Percentiles rank a stretch among this genome's conserved stretches.
Evolutionary conservation across 257 asterid species (phyloP).

Genomic region (Eucommia ulmoides): DNA sequence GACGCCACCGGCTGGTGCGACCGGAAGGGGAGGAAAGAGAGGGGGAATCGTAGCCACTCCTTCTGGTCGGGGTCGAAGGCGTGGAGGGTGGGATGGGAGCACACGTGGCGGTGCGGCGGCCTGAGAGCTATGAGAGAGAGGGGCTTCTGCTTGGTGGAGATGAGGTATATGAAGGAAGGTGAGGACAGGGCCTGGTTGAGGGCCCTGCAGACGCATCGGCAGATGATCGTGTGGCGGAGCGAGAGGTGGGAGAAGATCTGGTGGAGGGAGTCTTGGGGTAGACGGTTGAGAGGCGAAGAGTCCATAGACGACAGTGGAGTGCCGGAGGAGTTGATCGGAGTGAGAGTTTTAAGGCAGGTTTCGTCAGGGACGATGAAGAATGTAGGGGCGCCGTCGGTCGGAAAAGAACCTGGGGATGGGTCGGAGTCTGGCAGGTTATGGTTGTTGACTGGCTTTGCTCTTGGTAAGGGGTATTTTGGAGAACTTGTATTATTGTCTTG

Average conservation of each 20-base stretch:
- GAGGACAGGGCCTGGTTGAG: slow-evolving; percentile 50
- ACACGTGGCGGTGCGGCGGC: slow-evolving; percentile 52
- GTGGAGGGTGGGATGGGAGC: slow-evolving; percentile 34
- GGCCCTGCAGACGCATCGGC: slow-evolving; percentile 60
- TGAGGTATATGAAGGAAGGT: slow-evolving; percentile 58
- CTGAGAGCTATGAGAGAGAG: slow-evolving; percentile 60
- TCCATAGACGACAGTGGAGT: no score
- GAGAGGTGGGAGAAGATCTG: slow-evolving; percentile 71
- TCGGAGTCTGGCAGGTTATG: no score
- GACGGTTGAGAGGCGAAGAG: slow-evolving; percentile 54
- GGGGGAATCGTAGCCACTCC: slow-evolving; percentile 74
- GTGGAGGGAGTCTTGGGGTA: slow-evolving; percentile 77
- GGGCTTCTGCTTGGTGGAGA: slow-evolving; percentile 37
- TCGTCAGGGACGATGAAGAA: no score
- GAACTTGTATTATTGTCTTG: no score
- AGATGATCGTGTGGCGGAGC: slow-evolving; percentile 59
- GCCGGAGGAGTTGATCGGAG: no score
- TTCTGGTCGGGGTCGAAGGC: slow-evolving; percentile 57
- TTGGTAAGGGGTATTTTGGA: no score
- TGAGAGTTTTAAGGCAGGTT: no score
- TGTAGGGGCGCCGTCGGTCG: no score
- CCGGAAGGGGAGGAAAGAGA: slow-evolving; percentile 71
- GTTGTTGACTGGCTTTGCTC: no score
- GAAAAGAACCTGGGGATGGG: no score
- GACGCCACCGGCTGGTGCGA: slow-evolving; percentile 82